phyloP scores from a whole-genome alignment of 768 basidiomycete genomes.

The Boletus rubropictus region DNA sequence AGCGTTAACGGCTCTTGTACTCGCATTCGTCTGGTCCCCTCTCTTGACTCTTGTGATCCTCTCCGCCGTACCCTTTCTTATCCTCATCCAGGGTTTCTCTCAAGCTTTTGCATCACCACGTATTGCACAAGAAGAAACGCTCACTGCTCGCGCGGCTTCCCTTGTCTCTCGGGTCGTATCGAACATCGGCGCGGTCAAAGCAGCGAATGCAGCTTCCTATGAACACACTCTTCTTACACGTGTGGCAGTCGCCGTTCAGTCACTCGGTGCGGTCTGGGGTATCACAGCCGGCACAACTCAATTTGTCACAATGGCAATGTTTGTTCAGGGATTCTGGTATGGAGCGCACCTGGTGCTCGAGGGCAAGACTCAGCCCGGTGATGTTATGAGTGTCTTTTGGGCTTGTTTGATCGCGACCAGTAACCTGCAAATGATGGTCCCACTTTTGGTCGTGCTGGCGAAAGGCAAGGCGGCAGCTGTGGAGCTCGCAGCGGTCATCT shows the following conservation, averaged over 20 bases:
- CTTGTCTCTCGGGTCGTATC: slow-evolving; percentile 71
- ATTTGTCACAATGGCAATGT: slow-evolving; percentile 86
- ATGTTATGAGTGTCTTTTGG: slow-evolving; percentile 98
- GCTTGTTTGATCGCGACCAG: slow-evolving; percentile 87
- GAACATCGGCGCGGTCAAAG: slow-evolving; percentile 87
- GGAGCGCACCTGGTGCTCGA: slow-evolving; percentile 84
- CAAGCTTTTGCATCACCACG: slow-evolving; percentile 65
- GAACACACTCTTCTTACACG: slow-evolving; percentile 47
- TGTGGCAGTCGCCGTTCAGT: slow-evolving; percentile 43
- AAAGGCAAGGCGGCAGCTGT: slow-evolving; percentile 53
- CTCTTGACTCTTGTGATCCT: slow-evolving; percentile 89
- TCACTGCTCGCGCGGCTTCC: slow-evolving; percentile 68
- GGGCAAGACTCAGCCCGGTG: slow-evolving; percentile 60
- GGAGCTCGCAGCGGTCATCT: slow-evolving; percentile 22
- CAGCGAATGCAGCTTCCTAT: slow-evolving; percentile 69
- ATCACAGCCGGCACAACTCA: slow-evolving; percentile 60
- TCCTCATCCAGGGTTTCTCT: slow-evolving; percentile 69
- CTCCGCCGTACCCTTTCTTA: slow-evolving; percentile 77
- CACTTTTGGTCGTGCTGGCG: slow-evolving; percentile 62
- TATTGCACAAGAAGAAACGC: slow-evolving; percentile 57
- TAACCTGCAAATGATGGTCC: slow-evolving; percentile 84
- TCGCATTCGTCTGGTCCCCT: slow-evolving; percentile 78
- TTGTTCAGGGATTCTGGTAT: slow-evolving; percentile 97
- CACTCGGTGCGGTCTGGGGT: slow-evolving; percentile 72
- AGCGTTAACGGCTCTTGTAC: slow-evolving; percentile 67